These are phyloP conservation scores for Xylaria sp. DNA, from an alignment of 2,329 filamentous ascomycete species.

Conservation along the genomic window DNA sequence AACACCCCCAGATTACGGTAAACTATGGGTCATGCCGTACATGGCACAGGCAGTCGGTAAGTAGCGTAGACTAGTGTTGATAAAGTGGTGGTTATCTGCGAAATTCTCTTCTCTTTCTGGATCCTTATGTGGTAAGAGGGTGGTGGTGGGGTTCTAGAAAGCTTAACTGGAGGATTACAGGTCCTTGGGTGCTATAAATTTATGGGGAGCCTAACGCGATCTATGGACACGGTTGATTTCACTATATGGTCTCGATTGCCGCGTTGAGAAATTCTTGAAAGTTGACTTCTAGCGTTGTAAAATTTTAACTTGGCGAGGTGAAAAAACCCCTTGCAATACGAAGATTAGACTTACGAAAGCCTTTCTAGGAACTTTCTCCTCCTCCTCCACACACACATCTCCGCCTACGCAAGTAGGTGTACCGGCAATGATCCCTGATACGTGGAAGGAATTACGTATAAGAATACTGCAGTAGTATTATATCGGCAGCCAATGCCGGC, in stretches of 20 bases:
- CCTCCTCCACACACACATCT: no score
- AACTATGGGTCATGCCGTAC: constrained; percentile 7
- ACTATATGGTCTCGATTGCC: background rate
- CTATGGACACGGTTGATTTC: no score
- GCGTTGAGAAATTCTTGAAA: background rate
- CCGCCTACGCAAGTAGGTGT: background rate
- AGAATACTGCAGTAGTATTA: background rate
- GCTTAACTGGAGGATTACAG: no score
- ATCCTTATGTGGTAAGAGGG: background rate
- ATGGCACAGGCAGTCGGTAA: constrained; percentile 6
- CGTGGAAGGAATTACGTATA: constrained; percentile 4
- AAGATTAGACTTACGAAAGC: no score
- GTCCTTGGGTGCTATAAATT: no score
- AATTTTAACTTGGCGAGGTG: background rate
- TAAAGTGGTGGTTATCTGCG: no score
- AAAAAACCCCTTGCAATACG: background rate
- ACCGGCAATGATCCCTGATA: background rate
- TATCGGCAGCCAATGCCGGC: background rate
- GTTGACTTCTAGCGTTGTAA: background rate
- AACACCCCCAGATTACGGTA: constrained; percentile 8
- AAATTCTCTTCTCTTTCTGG: background rate
- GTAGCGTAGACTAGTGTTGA: background rate
- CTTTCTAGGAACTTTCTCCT: no score
- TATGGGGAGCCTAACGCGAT: no score
- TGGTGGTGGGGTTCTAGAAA: no score